A percentile compares a stretch with the other conserved stretches of the same genome.
These are phyloP conservation scores for Blastobotrys petasosporus DNA, from an alignment of 1,139 yeast species.

Conservation along the genomic window DNA sequence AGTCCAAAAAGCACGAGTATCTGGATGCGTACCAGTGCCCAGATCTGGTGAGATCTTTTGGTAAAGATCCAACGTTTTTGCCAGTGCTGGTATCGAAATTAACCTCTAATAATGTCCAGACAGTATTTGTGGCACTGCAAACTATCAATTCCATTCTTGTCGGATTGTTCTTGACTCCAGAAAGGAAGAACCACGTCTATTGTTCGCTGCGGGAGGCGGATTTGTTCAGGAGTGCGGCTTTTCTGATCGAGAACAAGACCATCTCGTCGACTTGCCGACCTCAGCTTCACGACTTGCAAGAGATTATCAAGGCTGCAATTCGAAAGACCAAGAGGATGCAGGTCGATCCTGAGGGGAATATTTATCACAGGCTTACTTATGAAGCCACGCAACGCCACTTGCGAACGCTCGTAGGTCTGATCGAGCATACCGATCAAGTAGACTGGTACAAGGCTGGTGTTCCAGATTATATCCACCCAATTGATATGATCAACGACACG, in stretches of 20 bases:
- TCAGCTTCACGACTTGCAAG: constrained; percentile 28
- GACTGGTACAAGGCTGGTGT: constrained; percentile 30
- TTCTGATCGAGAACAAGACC: constrained; percentile 24
- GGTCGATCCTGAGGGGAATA: constrained; percentile 18
- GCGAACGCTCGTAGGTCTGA: constrained; percentile 23
- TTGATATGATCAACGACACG: constrained; percentile 22
- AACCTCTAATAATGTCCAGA: constrained; percentile 22
- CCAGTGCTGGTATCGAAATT: constrained; percentile 23
- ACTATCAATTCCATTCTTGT: constrained; percentile 23
- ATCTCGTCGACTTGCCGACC: constrained; percentile 26
- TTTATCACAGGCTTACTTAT: constrained; percentile 20
- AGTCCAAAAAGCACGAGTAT: constrained; percentile 17
- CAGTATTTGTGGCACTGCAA: constrained; percentile 25
- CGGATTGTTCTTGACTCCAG: constrained; percentile 22
- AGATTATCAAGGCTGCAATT: constrained; percentile 25
- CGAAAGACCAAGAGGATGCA: constrained; percentile 19
- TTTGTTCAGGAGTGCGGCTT: constrained; percentile 23
- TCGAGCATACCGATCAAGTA: constrained; percentile 17
- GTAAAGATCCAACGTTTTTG: constrained; percentile 18
- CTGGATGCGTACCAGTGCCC: constrained; percentile 15
- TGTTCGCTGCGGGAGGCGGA: constrained; percentile 26
- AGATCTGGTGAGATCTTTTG: constrained; percentile 20
- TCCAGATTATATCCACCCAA: constrained; percentile 19
- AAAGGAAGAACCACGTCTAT: constrained; percentile 19
- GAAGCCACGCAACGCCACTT: constrained; percentile 22